Conservation (phyloP, 2,329 filamentous ascomycete species). For the Microdochium paspali region DNA sequence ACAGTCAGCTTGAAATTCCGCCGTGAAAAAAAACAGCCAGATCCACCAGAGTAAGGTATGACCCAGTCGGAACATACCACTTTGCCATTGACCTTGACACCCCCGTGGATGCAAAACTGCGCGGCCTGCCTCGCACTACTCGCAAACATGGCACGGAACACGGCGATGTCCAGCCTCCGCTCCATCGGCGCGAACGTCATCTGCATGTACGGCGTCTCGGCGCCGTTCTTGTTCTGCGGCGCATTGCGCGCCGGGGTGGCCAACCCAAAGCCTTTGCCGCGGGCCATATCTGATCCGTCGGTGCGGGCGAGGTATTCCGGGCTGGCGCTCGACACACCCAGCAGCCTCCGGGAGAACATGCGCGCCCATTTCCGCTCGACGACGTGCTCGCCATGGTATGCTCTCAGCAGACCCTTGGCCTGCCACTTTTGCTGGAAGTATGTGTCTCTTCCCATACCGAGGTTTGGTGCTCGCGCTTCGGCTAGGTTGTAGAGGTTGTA, state of each 20-base stretch:
- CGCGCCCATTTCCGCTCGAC: constrained; percentile 88
- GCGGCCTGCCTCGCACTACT: constrained; percentile 88
- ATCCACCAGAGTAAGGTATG: too few species aligned
- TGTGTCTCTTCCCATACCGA: constrained; percentile 39
- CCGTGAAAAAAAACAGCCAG: too few species aligned
- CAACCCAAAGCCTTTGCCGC: constrained; percentile 72
- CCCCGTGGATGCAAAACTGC: constrained; percentile 88
- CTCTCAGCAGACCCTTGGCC: constrained; percentile 74
- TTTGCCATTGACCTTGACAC: constrained; percentile 92
- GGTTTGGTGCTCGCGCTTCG: constrained; percentile 35
- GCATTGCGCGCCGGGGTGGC: constrained; percentile 9
- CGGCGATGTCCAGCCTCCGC: constrained; percentile 83
- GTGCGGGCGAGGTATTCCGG: constrained; percentile 66
- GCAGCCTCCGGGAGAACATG: constrained; percentile 77
- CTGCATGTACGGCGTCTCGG: constrained; percentile 82
- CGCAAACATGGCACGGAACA: constrained; percentile 89
- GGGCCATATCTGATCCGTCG: constrained; percentile 76
- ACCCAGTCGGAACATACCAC: constrained; percentile 57
- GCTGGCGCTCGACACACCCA: constrained; percentile 79
- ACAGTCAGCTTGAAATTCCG: neutral
- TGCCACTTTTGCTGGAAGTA: constrained; percentile 99
- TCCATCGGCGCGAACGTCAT: constrained; percentile 93
- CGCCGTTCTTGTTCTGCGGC: neutral
- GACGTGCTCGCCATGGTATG: constrained; percentile 92
- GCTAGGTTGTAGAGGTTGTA: constrained; percentile 89